Evolutionary conservation across 805 yeast genomes (phyloP).

Genomic region (Blastobotrys muscicola): DNA sequence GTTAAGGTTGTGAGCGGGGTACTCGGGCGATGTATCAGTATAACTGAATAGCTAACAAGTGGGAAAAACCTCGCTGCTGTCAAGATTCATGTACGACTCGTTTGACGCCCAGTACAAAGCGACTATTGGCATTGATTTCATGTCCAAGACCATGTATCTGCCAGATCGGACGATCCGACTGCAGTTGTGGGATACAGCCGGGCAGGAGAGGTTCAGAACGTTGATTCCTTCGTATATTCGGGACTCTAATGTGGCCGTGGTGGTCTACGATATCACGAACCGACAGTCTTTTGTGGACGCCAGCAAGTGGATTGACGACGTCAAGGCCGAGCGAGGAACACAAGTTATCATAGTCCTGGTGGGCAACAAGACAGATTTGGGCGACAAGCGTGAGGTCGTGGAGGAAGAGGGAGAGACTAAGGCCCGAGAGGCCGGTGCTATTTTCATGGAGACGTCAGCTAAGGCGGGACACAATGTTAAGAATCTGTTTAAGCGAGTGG

Average conservation of each 20-base stretch:
- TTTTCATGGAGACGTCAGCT: conserved; percentile 87
- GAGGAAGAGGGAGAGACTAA: conserved; percentile 82
- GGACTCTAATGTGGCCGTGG: conserved; percentile 94
- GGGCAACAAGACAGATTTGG: conserved; percentile 85
- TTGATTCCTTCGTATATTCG: conserved; percentile 92
- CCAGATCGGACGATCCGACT: conserved; percentile 92
- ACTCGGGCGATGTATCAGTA: background rate
- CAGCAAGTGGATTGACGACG: conserved; percentile 90
- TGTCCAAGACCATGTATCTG: conserved; percentile 88
- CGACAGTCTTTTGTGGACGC: conserved; percentile 72
- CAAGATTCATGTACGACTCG: conserved; percentile 97
- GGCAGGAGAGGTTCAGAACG: conserved; percentile 92
- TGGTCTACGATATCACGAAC: conserved; percentile 85
- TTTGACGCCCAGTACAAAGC: conserved; percentile 93
- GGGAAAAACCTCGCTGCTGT: conserved; percentile 90
- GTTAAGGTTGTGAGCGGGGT: background rate
- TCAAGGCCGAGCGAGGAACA: conserved; percentile 81
- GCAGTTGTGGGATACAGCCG: conserved; percentile 97
- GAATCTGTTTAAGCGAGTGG: conserved; percentile 78
- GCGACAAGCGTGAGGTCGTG: conserved; percentile 75
- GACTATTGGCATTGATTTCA: conserved; percentile 92
- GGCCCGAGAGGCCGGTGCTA: conserved; percentile 64
- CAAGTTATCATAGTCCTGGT: conserved; percentile 85
- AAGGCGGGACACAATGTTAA: conserved; percentile 93
- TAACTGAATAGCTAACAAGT: conserved; percentile 33